Conservation (phyloP, 2,329 filamentous ascomycete genomes). For the Stagonosporopsis chrysanthemi region DNA sequence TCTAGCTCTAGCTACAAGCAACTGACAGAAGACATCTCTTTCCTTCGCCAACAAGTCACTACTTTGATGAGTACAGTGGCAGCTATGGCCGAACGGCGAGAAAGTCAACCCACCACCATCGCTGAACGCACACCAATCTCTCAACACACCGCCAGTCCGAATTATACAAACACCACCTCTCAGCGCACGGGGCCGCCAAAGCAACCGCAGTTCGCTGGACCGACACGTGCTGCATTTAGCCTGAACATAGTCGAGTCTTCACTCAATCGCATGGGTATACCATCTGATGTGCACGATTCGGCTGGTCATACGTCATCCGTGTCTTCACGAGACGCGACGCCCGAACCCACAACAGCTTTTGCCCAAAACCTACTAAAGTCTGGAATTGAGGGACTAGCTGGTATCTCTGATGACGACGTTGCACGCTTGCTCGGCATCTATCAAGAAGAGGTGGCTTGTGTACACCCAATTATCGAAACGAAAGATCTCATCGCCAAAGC, state of each 20-base stretch:
- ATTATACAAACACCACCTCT: constrained; percentile 8
- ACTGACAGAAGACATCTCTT: constrained; percentile 22
- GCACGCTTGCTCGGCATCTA: constrained; percentile 25
- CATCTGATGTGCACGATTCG: constrained; percentile 4
- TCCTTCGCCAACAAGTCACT: constrained; percentile 24
- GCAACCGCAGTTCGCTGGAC: constrained; percentile 30
- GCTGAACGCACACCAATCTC: constrained; percentile 7
- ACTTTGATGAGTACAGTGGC: constrained; percentile 19
- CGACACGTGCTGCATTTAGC: constrained; percentile 30
- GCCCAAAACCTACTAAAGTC: neutral
- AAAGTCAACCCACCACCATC: neutral
- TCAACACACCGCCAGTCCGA: constrained; percentile 15
- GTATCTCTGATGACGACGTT: constrained; percentile 20
- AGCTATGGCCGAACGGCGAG: constrained; percentile 13
- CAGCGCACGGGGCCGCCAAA: constrained; percentile 15
- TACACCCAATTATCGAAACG: constrained; percentile 30
- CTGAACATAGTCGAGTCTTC: constrained; percentile 32
- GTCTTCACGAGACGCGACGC: constrained; percentile 22
- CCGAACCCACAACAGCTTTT: constrained; percentile 9
- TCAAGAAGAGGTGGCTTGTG: constrained; percentile 26
- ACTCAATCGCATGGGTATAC: constrained; percentile 25
- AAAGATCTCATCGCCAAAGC: constrained; percentile 17
- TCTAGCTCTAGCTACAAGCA: constrained; percentile 15
- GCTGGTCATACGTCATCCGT: constrained; percentile 12
- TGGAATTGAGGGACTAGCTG: constrained; percentile 10